Base-by-base conservation (phyloP, 2,329 filamentous ascomycete species). In the Alternaria solani region DNA sequence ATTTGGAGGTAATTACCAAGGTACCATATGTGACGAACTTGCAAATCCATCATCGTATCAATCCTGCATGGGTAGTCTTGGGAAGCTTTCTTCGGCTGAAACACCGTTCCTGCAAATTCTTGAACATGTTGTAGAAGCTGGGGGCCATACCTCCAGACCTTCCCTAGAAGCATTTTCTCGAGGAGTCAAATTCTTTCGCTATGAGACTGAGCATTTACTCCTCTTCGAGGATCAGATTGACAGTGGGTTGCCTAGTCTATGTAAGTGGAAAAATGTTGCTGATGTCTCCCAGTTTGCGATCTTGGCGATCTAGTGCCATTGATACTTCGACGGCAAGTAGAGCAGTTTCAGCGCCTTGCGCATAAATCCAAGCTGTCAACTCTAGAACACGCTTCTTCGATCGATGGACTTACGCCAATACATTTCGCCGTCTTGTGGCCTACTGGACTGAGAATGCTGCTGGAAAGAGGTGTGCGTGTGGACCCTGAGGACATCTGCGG, bases 111-210 rank as follows among this genome's bases (percentile, higher is more conserved):
- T 4, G 20, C 7, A 12, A 4, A 44, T 44, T 0, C 12, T 44
- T 2, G 41, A 44, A 1, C 4, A 7, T 2, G 1, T 44, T 2
- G 8, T 9, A n/a, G 5, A 44, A 2, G 41, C 41, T n/a, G 41
- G 5, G 0, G 41, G 41, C 4, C 41, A 44, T 2, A 26, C 42
- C 0, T 26, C 42, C 14, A 44, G n/a, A 44, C 42, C 41, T 0
- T 44, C 7, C 2, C n/a, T n/a, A n/a, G n/a, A n/a, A n/a, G 1
- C 5, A 2, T 28, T 6, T 28, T n/a, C n/a, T n/a, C n/a, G 23
- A 16, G 8, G 0, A 1, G 1, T 26, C 1, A 0, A 0, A 11
- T 8, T 7, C 12, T 14, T 46, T 32, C 6, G 16, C 3, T 0
- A 1, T 1, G 5, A 32, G n/a, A 5, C 14, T n/a, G 2, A 3